Conservation (phyloP, 345 rosid species). For the Moricandia arvensis region DNA sequence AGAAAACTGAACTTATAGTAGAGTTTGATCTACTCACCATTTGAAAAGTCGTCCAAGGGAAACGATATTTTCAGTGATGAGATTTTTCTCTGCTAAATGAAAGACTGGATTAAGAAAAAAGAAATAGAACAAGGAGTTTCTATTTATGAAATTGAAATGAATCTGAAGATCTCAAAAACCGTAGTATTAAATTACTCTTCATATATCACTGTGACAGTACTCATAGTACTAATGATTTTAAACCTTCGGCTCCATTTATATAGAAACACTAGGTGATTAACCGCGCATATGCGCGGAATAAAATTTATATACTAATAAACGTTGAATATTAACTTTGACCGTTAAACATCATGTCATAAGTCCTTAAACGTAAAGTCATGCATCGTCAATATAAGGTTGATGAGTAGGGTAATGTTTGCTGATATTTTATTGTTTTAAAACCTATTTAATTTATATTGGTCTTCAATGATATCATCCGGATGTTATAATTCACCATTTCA, state of each 20-base stretch:
- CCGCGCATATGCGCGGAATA: too few species aligned
- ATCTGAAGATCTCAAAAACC: neutral
- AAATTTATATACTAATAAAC: too few species aligned
- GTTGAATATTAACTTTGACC: too few species aligned
- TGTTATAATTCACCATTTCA: too few species aligned
- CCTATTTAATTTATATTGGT: too few species aligned
- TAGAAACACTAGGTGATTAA: too few species aligned
- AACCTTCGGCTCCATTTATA: neutral
- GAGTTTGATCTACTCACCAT: conserved; percentile 13
- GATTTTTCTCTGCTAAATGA: neutral
- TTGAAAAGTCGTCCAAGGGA: neutral
- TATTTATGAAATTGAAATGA: neutral
- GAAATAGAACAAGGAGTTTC: neutral
- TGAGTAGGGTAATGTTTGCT: too few species aligned
- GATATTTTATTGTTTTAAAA: too few species aligned
- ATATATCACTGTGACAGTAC: neutral
- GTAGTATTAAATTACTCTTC: neutral
- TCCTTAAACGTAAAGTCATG: too few species aligned
- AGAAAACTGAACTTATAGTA: neutral
- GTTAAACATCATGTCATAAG: too few species aligned
- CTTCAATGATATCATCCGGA: too few species aligned
- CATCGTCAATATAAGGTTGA: too few species aligned
- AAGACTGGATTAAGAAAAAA: neutral
- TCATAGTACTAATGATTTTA: neutral
- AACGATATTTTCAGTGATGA: neutral